phyloP scores from a whole-genome alignment of 2,329 filamentous ascomycete species.

The Phialemonium atrogriseum region DNA sequence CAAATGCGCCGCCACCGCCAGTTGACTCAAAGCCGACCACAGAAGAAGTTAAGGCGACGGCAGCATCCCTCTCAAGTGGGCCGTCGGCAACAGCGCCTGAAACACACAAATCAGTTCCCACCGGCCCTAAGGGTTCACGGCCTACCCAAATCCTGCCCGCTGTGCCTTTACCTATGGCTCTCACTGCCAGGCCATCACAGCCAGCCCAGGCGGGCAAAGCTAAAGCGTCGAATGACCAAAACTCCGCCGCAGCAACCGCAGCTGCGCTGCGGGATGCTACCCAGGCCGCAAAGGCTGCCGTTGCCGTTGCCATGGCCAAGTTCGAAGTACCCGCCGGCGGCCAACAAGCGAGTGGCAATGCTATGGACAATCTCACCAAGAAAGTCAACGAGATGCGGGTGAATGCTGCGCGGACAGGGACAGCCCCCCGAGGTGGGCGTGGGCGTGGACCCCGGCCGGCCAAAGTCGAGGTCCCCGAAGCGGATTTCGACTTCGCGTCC shows the following conservation, averaged over 20 bases:
- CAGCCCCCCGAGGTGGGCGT: constrained; percentile 36
- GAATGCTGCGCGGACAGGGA: constrained; percentile 44
- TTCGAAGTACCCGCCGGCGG: constrained; percentile 34
- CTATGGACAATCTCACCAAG: constrained; percentile 63
- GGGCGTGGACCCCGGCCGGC: constrained; percentile 39
- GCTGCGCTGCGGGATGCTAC: constrained; percentile 57
- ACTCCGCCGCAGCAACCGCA: constrained; percentile 25
- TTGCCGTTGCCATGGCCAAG: constrained; percentile 74
- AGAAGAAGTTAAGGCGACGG: constrained; percentile 42
- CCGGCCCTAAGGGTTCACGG: constrained; percentile 34
- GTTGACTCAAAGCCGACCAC: constrained; percentile 60
- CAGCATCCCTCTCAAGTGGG: constrained; percentile 36
- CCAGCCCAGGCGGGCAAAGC: constrained; percentile 21
- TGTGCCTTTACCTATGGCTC: constrained; percentile 50
- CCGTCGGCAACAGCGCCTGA: constrained; percentile 23
- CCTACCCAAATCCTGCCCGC: constrained; percentile 51
- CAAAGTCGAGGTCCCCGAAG: constrained; percentile 81
- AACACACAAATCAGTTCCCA: constrained; percentile 31
- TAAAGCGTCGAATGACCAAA: constrained; percentile 28
- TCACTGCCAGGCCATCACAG: constrained; percentile 20
- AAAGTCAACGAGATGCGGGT: constrained; percentile 72
- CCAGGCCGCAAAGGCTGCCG: constrained; percentile 65
- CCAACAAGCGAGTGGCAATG: constrained; percentile 30
- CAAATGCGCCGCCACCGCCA: constrained; percentile 49
- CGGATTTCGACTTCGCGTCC: constrained; percentile 86